These are phyloP conservation scores for Pinus tabuliformis DNA, from an alignment of 75 land plant species.

Conservation along the genomic window DNA sequence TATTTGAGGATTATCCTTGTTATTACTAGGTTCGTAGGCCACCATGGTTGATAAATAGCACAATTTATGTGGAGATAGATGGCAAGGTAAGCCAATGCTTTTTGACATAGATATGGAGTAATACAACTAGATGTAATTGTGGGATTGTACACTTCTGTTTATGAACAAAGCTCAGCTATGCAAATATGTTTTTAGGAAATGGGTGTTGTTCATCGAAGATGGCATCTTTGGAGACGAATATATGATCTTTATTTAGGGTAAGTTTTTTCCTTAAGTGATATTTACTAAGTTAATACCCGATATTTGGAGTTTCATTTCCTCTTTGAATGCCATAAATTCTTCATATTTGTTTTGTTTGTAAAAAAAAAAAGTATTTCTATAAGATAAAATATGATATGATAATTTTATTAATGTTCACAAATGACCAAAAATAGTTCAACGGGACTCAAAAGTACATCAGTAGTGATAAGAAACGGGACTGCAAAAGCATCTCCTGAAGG, in stretches of 20 bases:
- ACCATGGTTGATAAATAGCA: conserved; percentile 89
- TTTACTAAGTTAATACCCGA: not conserved
- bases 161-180: not conserved
- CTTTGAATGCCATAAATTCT: not conserved
- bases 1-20: conserved; percentile 1
- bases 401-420: too few species aligned
- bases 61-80: conserved; percentile 85
- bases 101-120: not conserved
- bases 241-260: conserved; percentile 98
- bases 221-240: conserved; percentile 95
- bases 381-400: too few species aligned
- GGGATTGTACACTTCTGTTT: not conserved
- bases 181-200: conserved; percentile 45
- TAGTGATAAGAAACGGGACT: too few species aligned
- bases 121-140: not conserved
- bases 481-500: too few species aligned
- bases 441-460: too few species aligned
- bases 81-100: conserved; percentile 60
- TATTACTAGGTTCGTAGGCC: conserved; percentile 87
- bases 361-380: not conserved
- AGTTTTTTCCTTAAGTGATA: conserved; percentile 3
- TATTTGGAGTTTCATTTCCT: not conserved
- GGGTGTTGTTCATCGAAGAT: conserved; percentile 92
- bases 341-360: not conserved
- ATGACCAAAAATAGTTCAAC: too few species aligned